Evolutionary conservation across 1,139 yeast species (phyloP), one percentile per base, ranked within the genome.

Genomic region (Sugiyamaella castrensis): DNA sequence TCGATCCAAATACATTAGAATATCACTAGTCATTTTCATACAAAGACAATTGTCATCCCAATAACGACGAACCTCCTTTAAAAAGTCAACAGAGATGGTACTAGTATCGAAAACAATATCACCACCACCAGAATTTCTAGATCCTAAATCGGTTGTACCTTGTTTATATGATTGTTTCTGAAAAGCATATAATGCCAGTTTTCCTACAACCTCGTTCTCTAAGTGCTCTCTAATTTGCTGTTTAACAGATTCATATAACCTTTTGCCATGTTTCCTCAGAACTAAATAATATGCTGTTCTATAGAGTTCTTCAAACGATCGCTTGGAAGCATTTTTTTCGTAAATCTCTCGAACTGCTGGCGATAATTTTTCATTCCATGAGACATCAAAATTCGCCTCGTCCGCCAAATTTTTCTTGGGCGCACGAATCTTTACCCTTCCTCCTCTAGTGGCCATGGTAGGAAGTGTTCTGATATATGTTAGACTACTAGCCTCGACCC

Each of bases 241-340:
- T 32, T 77, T 68, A 11, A 88, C 84, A 41, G 80, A 76, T 5
- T 79, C 83, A 60, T 91, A 88, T 1, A 92, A 71, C 57, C 74
- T 74, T 36, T 76, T 79, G 2, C 95, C 95, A 57, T 76, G 78
- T 58, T 87, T 89, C 52, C 87, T 76, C 40, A 88, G 67, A 2
- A 89, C 97, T 37, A 89, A 65, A 16, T 82, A 81, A 62, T 92
- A 92, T 0, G 95, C 88, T 34, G 84, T 80, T 45, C 96, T 72
- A 65, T 92, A 92, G 1, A 92, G 74, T 57, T 83, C 87, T 59
- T 89, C 96, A 63, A 87, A 92, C 1, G 95, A 86, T 30, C 91
- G 72, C 52, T 79, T 77, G 4, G 88, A 80, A 9, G 89, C 91
- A 62, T 86, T 81, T 58, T 84, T 82, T 43, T 76, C 73, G 60